A percentile compares a stretch with the other conserved stretches of the same genome.
Conservation (phyloP, 2,329 filamentous ascomycete species). For the Aphanocladium album region DNA sequence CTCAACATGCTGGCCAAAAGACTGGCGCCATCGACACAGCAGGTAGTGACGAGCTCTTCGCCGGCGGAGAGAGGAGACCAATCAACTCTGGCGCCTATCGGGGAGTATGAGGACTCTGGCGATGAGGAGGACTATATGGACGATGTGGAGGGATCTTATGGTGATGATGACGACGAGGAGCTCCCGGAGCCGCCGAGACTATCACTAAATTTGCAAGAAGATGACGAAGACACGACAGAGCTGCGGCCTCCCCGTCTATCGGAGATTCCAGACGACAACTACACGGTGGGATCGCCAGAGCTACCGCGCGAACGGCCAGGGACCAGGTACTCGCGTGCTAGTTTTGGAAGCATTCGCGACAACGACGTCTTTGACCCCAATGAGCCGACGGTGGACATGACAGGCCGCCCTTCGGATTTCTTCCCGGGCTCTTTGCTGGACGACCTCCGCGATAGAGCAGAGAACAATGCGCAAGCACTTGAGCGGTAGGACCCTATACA, state of each 20-base stretch:
- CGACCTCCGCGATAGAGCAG: slow-evolving; percentile 35
- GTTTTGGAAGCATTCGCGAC: slow-evolving; percentile 47
- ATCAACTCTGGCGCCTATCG: slow-evolving; percentile 15
- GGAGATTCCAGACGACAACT: slow-evolving; percentile 30
- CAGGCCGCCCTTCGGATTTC: slow-evolving; percentile 44
- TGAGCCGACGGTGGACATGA: slow-evolving; percentile 35
- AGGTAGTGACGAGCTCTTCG: slow-evolving; percentile 44
- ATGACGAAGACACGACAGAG: slow-evolving; percentile 9
- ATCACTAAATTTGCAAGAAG: slow-evolving; percentile 20
- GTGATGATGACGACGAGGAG: slow-evolving; percentile 45
- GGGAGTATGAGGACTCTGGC: slow-evolving; percentile 22
- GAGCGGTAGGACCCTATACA: slow-evolving; percentile 27
- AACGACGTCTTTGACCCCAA: slow-evolving; percentile 45
- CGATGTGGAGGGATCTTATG: slow-evolving; percentile 39
- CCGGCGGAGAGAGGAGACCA: slow-evolving; percentile 16
- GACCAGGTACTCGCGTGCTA: slow-evolving; percentile 46
- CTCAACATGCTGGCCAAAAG: slow-evolving; percentile 50
- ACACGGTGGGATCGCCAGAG: slow-evolving; percentile 55
- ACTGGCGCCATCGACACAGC: slow-evolving; percentile 45
- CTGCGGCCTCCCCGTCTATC: slow-evolving; percentile 46
- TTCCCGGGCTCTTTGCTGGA: slow-evolving; percentile 42
- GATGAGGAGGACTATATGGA: slow-evolving; percentile 48
- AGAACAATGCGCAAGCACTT: slow-evolving; percentile 31
- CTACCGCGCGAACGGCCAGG: slow-evolving; percentile 45
- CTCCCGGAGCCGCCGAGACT: slow-evolving; percentile 20